Evolutionary conservation across 331 rosid species (phyloP), one percentile per base, ranked within the genome.

Genomic region (Erythrophleum ivorense): DNA sequence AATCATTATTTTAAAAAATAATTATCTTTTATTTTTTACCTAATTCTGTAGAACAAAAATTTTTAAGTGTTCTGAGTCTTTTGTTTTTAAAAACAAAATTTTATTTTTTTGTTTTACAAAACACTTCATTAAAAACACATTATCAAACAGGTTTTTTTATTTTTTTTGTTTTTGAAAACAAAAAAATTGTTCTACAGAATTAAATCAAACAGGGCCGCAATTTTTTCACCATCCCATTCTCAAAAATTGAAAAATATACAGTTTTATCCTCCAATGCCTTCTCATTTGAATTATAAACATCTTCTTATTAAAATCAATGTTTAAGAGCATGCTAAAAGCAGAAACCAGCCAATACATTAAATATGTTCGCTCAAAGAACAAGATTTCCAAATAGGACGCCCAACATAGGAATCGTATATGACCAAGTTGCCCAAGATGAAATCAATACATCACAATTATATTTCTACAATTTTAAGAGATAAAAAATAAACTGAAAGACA

Each of bases 281-380:
- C 18, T 52, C 45, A 78, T 41, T 67, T 38, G 57, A 52, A 53
- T 53, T 52, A n/a, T 11, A 14, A 70, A 58, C 52, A 48, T 48
- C 45, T 21, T 45, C 6, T n/a, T 59, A 50, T 79, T 52, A 60
- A 34, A 66, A 11, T 49, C 63, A 34, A 80, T 49, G 18, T 58
- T 36, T 74, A 84, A 38, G 58, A 67, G 29, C n/a, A n/a, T 49
- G 78, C 24, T 46, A 67, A 67, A 34, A 33, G 18, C 78, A 81
- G 9, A 58, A 50, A 52, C 58, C 21, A 76, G 64, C 55, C 55
- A 54, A 9, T 52, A 45, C 78, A 79, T 19, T 6, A 58, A 7
- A n/a, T 58, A 29, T 58, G 21, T 58, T 24, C 64, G 14, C 60
- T 19, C 4, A 2, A 58, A 21, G 64, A 58, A 58, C 34, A 58